Base-by-base conservation (phyloP, 2,329 filamentous ascomycete genomes). In the Cordyceps javanica region DNA sequence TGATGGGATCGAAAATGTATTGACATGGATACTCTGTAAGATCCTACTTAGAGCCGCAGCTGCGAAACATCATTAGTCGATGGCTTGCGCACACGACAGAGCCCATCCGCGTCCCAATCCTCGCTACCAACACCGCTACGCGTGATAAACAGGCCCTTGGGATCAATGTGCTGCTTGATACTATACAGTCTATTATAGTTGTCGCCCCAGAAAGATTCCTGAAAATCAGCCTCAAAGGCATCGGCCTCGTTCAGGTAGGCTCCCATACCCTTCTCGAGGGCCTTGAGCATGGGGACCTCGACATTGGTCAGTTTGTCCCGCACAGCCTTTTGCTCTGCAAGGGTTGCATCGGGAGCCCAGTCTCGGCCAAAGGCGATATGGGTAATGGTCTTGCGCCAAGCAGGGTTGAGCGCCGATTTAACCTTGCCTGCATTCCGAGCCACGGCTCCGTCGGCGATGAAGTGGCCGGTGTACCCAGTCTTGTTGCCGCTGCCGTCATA, bases 311-410 rank as follows among this genome's bases (percentile, higher is more conserved):
- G 53, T 23, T 67, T 67, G 28, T 64, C 61, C 55, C 62, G 61
- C 30, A 67, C 54, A 5, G 62, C 63, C 13, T 57, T 34, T 42
- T 69, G 63, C 49, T 68, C 62, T 5, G 62, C 64, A 19, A 68
- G 55, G 7, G 65, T 66, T 10, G 69, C 57, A 56, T 58, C 61
- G 48, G 55, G 34, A 51, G 54, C 23, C 70, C 71, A 70, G 14
- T 38, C 53, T 4, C 65, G 56, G 8, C 62, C 56, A 32, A 69
- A 65, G 14, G 67, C 62, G 42, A 74, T 59, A 53, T 74, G 72
- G n/a, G 66, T 63, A n/a, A 70, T 59, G 10, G 73, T 67, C 23
- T 70, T 68, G 28, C 75, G 67, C 71, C 75, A 77, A 2, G 72
- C 72, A 0, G 75, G 73, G 59, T 75, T 74, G 5, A 73, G 61